Evolutionary conservation across 495 filamentous ascomycete genomes (phyloP).

Genomic region (Pseudevernia furfuracea): DNA sequence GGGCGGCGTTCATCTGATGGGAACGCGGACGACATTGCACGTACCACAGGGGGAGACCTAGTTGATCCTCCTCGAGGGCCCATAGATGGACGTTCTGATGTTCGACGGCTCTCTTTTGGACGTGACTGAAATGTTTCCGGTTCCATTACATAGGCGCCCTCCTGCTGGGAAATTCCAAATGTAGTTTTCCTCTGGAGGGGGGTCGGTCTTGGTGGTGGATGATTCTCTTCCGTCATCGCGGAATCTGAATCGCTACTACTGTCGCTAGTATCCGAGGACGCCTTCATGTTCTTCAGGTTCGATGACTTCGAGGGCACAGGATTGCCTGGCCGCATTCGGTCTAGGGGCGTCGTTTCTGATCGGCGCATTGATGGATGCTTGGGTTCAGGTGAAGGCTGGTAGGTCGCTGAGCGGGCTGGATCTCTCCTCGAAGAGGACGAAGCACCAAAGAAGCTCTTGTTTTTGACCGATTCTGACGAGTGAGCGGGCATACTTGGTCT

Average conservation of each 20-base stretch:
- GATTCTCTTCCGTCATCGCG: constrained; percentile 16
- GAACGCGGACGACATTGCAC: constrained; percentile 13
- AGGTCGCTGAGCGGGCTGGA: constrained; percentile 21
- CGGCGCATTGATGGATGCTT: constrained; percentile 27
- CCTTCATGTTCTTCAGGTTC: constrained; percentile 26
- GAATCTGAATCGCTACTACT: constrained; percentile 32
- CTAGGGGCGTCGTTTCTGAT: constrained; percentile 32
- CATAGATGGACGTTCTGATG: constrained; percentile 20
- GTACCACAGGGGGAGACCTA: constrained; percentile 15
- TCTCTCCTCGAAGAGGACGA: constrained; percentile 19
- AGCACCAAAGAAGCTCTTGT: constrained; percentile 9
- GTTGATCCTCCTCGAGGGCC: constrained; percentile 13
- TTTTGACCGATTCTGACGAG: constrained; percentile 20
- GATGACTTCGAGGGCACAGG: constrained; percentile 21
- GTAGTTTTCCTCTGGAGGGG: constrained; percentile 10
- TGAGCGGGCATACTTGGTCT: constrained; percentile 16
- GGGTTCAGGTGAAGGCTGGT: constrained; percentile 13
- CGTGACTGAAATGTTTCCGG: constrained; percentile 23
- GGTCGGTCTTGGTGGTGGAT: constrained; percentile 16
- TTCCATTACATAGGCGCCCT: constrained; percentile 30
- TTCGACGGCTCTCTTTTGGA: constrained; percentile 12
- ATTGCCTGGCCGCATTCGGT: constrained; percentile 18
- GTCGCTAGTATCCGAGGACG: constrained; percentile 8
- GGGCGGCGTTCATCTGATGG: constrained; percentile 16
- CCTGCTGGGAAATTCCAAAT: constrained; percentile 3